These are phyloP conservation scores for Wilcoxina mikolae DNA, from an alignment of 495 filamentous ascomycete species.

Conservation along the genomic window DNA sequence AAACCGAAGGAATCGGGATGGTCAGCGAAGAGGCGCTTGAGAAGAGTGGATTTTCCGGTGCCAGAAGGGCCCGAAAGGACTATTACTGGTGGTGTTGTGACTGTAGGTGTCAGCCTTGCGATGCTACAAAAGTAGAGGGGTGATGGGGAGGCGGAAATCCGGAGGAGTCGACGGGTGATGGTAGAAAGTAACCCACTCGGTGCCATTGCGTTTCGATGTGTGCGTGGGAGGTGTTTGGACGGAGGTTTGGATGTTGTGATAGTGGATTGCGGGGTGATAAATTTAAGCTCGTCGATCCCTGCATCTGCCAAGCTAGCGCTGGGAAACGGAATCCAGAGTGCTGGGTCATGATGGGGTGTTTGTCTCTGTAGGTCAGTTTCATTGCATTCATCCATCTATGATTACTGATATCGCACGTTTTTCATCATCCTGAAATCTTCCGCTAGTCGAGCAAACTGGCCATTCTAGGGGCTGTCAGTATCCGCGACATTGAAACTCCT, in stretches of 20 bases:
- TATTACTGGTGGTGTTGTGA: conserved; percentile 41
- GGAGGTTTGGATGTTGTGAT: background rate
- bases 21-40: conserved; percentile 51
- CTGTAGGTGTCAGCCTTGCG: background rate
- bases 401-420: no score
- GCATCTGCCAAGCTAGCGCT: no score
- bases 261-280: no score
- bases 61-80: conserved; percentile 81
- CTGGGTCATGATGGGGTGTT: no score
- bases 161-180: background rate
- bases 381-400: no score
- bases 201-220: background rate
- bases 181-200: background rate
- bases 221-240: background rate
- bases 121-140: background rate
- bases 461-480: no score
- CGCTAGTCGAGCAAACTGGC: no score
- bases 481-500: no score
- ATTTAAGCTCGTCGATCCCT: no score
- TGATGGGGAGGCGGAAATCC: background rate
- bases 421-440: no score
- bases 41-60: conserved; percentile 74
- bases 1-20: conserved; percentile 65
- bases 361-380: no score
- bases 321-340: no score